Evolutionary conservation across 73 alveolate species (phyloP), one percentile per base, ranked within the genome.

Genomic region (Tetrahymena borealis): DNA sequence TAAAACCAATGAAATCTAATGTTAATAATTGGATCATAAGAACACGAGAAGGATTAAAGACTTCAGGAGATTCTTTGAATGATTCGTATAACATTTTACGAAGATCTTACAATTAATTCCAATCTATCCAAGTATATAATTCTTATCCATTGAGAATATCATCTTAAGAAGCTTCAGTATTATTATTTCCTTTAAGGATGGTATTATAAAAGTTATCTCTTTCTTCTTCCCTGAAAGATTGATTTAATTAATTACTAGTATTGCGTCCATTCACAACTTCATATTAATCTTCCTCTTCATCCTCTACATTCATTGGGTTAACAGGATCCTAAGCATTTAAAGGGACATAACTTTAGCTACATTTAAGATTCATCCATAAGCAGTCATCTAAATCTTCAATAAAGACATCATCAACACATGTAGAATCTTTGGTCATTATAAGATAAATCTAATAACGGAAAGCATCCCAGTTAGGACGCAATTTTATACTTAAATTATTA

Each of bases 11-110:
- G 85, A 60, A 60, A 60, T 60, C 85, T 60, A 60, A 28, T 24
- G 85, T 60, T 60, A 60, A 9, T 28, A 60, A 20, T 60, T 60
- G 28, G 85, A 60, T 60, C 85, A 60, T 60, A 60, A 60, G 85
- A 60, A 60, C 85, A 60, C 85, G 85, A 60, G 85, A 60, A n/a
- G 85, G 85, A 60, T 60, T 60, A n/a, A 60, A 60, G 85, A 60
- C 85, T 24, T 60, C 85, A 15, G 85, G 85, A 60, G 85, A 60
- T 60, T 60, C 85, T 18, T 60, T 60, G 85, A 60, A 60, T 4
- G 85, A 60, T 60, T 60, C 85, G 28, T 60, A 60, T 24, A 60
- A 35, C 85, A 60, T 60, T n/a, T 60, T 60, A 6, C 85, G n/a
- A 24, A 60, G 28, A 18, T 60, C 85, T 60, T 60, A 28, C 10